Evolutionary conservation across 495 filamentous ascomycete genomes (phyloP).

Genomic region (Lichina pygmaea): DNA sequence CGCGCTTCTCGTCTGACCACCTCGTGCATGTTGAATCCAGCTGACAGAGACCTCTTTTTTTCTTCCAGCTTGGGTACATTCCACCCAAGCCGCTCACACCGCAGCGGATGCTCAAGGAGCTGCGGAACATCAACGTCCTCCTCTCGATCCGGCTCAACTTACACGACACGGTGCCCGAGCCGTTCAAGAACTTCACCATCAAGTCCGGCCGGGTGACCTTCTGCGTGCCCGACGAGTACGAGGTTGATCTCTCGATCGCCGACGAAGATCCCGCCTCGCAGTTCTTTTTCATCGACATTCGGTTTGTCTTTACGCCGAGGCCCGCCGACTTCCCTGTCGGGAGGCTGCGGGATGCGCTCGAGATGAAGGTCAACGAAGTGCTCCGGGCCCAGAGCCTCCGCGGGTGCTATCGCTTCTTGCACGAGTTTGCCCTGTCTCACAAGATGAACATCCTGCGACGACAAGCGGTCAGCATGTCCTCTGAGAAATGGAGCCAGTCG

Average conservation of each 20-base stretch:
- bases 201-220: slow-evolving; percentile 68
- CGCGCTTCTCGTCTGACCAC: background rate
- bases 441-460: slow-evolving; percentile 57
- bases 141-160: slow-evolving; percentile 56
- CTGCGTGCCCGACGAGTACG: slow-evolving; percentile 57
- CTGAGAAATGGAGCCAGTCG: slow-evolving; percentile 44
- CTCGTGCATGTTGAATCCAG: slow-evolving; percentile 6
- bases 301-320: slow-evolving; percentile 53
- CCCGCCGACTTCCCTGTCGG: slow-evolving; percentile 26
- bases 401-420: slow-evolving; percentile 62
- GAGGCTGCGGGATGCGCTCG: slow-evolving; percentile 31
- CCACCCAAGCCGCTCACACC: slow-evolving; percentile 41
- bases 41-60: background rate
- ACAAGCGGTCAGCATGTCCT: slow-evolving; percentile 42
- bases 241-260: slow-evolving; percentile 70
- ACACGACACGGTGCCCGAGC: slow-evolving; percentile 41
- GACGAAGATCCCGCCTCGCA: slow-evolving; percentile 55
- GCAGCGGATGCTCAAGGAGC: slow-evolving; percentile 32
- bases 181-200: slow-evolving; percentile 48
- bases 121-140: slow-evolving; percentile 59
- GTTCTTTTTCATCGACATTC: slow-evolving; percentile 80
- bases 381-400: slow-evolving; percentile 35
- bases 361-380: slow-evolving; percentile 38
- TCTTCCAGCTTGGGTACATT: slow-evolving; percentile 40
- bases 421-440: slow-evolving; percentile 61